Evolutionary conservation across 2,329 filamentous ascomycete species (phyloP), one percentile per base, ranked within the genome.

Genomic region (Neonectria neomacrospora): DNA sequence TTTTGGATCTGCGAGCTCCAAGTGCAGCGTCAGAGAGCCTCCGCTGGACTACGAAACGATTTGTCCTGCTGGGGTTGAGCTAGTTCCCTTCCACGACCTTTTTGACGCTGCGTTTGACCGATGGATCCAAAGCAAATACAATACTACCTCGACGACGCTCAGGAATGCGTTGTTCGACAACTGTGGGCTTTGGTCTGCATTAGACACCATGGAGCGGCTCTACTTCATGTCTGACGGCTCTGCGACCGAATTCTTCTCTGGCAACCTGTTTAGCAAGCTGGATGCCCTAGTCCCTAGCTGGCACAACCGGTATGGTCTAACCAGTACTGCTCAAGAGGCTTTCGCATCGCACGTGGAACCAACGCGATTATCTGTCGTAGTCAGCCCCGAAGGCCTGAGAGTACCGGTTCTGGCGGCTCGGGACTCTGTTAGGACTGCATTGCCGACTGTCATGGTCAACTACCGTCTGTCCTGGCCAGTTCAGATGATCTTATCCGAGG

Each of bases 301-400:
- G 94, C 90, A 90, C 65, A 93, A 97, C 75, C 87, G 89, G 20
- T 97, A 95, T 73, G 84, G 91, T 1, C 81, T 97, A 28, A 96
- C 91, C 0, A 92, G 94, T 68, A 79, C 93, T 2, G 89, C 91
- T 1, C 91, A 93, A 61, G 89, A 90, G 59, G 88, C 91, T 0
- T 94, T 93, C 74, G 83, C 87, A 1, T 69, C 78, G 0, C 79
- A 80, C 2, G 77, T 92, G 1, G 87, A 93, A 58, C 70, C 83
- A 2, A 86, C 89, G 52, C 86, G 87, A 20, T 78, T 97, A 9
- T 84, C 87, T 3, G 85, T 92, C 22, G 84, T 81, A 18, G 84
- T 85, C 3, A 82, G 71, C 51, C 75, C 65, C 66, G 81, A 75
- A 59, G 78, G 73, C 59, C 78, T 79, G 37, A 78, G 79, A 30